phyloP scores from a whole-genome alignment of 2,329 filamentous ascomycete species.

The Zymoseptoria brevis region DNA sequence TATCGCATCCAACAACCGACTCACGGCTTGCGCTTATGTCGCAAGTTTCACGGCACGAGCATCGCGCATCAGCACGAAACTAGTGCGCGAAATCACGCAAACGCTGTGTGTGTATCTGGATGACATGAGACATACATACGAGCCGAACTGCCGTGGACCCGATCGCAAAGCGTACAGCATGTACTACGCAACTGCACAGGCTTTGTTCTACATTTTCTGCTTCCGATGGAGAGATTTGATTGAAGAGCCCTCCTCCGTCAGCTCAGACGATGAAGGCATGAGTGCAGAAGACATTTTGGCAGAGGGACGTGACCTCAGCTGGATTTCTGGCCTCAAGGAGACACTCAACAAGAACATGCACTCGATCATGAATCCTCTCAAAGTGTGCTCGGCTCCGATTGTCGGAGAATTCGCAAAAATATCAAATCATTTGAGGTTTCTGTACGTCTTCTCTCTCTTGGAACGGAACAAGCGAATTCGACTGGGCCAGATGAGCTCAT shows the following conservation, averaged over 20 bases:
- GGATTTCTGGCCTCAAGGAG: constrained; percentile 67
- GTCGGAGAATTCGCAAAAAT: constrained; percentile 87
- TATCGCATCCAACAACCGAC: constrained; percentile 63
- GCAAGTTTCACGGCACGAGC: constrained; percentile 91
- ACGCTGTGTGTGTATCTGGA: constrained; percentile 73
- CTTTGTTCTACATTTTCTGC: constrained; percentile 89
- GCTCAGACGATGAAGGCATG: constrained; percentile 36
- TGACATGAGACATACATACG: constrained; percentile 62
- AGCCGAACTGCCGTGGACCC: constrained; percentile 69
- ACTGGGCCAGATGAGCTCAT: constrained; percentile 60
- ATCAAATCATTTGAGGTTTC: constrained; percentile 73
- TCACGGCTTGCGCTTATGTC: constrained; percentile 84
- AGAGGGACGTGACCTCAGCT: constrained; percentile 65
- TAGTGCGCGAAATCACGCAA: constrained; percentile 75
- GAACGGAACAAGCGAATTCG: constrained; percentile 89
- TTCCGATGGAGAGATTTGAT: constrained; percentile 94
- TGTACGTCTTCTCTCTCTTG: constrained; percentile 81
- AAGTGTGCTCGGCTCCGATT: constrained; percentile 84
- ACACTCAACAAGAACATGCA: constrained; percentile 70
- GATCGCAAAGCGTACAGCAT: constrained; percentile 75
- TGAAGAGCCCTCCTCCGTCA: constrained; percentile 41
- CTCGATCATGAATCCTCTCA: constrained; percentile 85
- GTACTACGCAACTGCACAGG: constrained; percentile 85
- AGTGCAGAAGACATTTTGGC: constrained; percentile 49
- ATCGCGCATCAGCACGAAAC: constrained; percentile 64